Percentiles rank a stretch among this genome's conserved stretches.
Evolutionary conservation across 805 yeast species (phyloP).

Genomic region (Saccharomyces eubayanus): DNA sequence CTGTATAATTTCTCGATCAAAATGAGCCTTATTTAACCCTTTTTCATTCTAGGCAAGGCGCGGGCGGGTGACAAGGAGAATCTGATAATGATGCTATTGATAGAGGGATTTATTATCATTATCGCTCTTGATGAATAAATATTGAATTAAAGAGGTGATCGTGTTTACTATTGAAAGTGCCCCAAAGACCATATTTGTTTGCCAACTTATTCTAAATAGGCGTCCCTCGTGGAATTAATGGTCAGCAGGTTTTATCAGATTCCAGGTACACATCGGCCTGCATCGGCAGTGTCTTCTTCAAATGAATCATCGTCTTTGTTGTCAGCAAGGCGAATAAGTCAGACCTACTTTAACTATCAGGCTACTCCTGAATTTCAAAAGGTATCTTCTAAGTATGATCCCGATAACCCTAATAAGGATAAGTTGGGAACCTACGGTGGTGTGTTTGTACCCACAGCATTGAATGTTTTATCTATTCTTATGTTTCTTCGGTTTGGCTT

Average conservation of each 20-base stretch:
- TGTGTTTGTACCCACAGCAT: conserved; percentile 86
- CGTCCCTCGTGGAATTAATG: conserved; percentile 8
- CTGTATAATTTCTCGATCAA: not conserved
- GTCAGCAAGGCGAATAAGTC: conserved; percentile 12
- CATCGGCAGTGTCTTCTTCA: conserved; percentile 4
- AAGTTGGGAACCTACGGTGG: conserved; percentile 82
- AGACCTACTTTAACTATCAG: conserved; percentile 27
- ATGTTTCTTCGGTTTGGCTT: conserved; percentile 96
- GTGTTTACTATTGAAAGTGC: not conserved
- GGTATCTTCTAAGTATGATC: conserved; percentile 26
- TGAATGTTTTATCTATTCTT: conserved; percentile 85
- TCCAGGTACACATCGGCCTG: conserved; percentile 30
- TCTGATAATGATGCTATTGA: not conserved
- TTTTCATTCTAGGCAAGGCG: not conserved
- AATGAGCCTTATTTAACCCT: not conserved
- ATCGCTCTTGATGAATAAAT: not conserved
- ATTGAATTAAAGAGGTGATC: not conserved
- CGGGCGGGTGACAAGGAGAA: not conserved
- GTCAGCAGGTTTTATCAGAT: conserved; percentile 28
- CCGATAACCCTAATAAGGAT: conserved; percentile 26
- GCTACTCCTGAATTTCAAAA: conserved; percentile 20
- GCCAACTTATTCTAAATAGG: not conserved
- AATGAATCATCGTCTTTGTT: conserved; percentile 24
- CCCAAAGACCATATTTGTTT: not conserved
- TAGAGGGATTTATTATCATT: not conserved